Conservation (phyloP, 306 rosid species). For the Inga oerstediana region DNA sequence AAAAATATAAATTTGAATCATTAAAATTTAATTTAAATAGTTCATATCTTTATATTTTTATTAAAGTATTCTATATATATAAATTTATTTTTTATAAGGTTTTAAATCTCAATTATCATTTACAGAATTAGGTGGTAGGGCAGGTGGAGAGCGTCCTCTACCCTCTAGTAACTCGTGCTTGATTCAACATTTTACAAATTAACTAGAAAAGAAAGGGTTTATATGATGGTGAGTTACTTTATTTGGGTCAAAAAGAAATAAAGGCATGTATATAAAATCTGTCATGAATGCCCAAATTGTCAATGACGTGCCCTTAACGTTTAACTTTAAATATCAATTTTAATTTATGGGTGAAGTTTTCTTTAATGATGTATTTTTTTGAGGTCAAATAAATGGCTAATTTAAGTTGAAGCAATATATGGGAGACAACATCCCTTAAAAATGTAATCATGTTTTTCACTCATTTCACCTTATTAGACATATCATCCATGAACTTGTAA, state of each 20-base stretch:
- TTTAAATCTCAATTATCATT: too few species aligned
- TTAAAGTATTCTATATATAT: too few species aligned
- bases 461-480: background rate
- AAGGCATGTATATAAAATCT: background rate
- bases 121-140: too few species aligned
- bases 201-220: background rate
- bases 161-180: too few species aligned
- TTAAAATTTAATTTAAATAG: too few species aligned
- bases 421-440: slow-evolving; percentile 23
- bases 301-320: slow-evolving; percentile 2
- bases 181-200: too few species aligned
- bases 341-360: background rate
- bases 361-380: background rate
- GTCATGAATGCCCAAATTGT: background rate
- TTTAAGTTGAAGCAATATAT: slow-evolving; percentile 4
- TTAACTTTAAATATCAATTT: background rate
- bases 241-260: background rate
- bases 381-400: background rate
- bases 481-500: slow-evolving; percentile 8
- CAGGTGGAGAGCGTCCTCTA: too few species aligned
- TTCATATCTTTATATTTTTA: too few species aligned
- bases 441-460: background rate
- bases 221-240: background rate
- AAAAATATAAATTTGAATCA: too few species aligned
- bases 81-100: too few species aligned